Percentiles rank a stretch among this genome's conserved stretches.
phyloP scores from a whole-genome alignment of 2,329 filamentous ascomycete species.

The Sporothrix humicola region DNA sequence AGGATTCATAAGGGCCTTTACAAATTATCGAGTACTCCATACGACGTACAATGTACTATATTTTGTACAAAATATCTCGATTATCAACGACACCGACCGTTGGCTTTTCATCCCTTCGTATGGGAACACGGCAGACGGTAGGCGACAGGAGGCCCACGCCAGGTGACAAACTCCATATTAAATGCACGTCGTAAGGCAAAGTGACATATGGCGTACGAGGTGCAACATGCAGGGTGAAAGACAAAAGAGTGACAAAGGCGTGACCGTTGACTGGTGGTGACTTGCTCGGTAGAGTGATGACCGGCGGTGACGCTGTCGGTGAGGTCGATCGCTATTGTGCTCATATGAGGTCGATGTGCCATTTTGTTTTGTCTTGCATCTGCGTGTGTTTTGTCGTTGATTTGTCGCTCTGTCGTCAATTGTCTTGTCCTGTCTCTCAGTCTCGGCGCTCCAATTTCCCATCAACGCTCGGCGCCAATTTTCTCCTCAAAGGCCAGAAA shows the following conservation, averaged over 20 bases:
- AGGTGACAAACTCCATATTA: background rate
- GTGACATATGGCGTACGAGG: background rate
- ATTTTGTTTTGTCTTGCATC: conserved; percentile 12
- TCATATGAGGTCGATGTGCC: background rate
- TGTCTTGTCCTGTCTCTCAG: background rate
- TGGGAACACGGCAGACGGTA: background rate
- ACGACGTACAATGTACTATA: too few species aligned
- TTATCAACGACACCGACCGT: background rate
- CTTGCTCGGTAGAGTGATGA: background rate
- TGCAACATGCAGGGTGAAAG: background rate
- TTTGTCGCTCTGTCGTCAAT: too few species aligned
- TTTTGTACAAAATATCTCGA: background rate
- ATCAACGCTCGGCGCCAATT: background rate
- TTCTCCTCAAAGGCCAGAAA: background rate
- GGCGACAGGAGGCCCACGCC: background rate
- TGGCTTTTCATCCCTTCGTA: background rate
- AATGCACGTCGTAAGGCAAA: background rate
- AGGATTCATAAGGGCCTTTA: too few species aligned
- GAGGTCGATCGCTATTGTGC: background rate
- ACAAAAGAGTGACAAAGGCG: background rate
- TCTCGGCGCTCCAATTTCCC: conserved; percentile 22
- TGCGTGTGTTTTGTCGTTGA: background rate
- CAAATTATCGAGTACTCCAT: too few species aligned
- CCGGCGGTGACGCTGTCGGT: background rate
- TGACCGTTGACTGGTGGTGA: background rate